Conservation (phyloP, 441 rosid genomes). For the Erodium texanum region DNA sequence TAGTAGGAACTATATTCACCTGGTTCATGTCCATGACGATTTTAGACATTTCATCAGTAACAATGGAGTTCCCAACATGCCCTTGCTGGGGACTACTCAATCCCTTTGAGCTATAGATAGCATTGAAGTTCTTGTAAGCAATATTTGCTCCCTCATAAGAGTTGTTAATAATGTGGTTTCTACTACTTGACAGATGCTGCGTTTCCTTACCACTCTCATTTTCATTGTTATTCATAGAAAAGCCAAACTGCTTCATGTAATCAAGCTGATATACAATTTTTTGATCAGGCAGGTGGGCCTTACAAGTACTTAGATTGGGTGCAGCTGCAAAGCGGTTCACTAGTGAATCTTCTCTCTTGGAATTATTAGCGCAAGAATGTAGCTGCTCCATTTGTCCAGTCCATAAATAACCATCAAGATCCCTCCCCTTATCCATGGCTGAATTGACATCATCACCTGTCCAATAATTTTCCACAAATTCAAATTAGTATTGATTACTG, state of each 20-base stretch:
- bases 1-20: too few relatives aligned
- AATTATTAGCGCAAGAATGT: constrained; percentile 2
- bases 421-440: constrained; percentile 5
- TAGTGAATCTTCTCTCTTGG: constrained; percentile 13
- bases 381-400: constrained; percentile 8
- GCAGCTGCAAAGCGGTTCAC: constrained; percentile 3
- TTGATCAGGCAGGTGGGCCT: constrained; percentile 3
- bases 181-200: neutral
- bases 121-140: constrained; percentile 15
- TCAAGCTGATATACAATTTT: neutral
- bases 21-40: too few relatives aligned
- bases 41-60: too few relatives aligned
- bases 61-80: too few relatives aligned
- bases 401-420: constrained; percentile 6
- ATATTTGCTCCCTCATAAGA: constrained; percentile 16
- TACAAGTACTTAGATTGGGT: constrained; percentile 5
- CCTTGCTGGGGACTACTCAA: too few relatives aligned
- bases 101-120: too few relatives aligned
- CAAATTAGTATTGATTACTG: neutral
- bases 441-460: constrained; percentile 2
- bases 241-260: neutral
- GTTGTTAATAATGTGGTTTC: constrained; percentile 6
- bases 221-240: neutral
- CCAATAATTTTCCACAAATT: neutral
- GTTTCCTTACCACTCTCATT: constrained; percentile 4